phyloP scores from a whole-genome alignment of 2,329 filamentous ascomycete genomes.

The Fusarium staphyleae region DNA sequence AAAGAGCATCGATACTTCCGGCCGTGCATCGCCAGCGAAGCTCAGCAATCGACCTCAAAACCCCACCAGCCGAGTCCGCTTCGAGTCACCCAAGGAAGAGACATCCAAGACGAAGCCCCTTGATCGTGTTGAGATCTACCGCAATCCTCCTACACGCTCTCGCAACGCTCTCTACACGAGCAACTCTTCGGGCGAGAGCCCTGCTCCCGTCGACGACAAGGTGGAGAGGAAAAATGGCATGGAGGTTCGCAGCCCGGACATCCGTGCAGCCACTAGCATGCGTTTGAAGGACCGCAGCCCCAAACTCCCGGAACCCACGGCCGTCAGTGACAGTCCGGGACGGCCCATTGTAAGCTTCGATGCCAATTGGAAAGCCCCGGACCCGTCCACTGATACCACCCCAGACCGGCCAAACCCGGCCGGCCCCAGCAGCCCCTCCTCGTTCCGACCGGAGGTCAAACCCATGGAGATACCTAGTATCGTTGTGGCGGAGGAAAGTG shows the following conservation, averaged over 20 bases:
- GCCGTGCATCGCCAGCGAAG: conserved; percentile 45
- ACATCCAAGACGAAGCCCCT: conserved; percentile 48
- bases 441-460: conserved; percentile 42
- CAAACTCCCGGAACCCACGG: conserved; percentile 85
- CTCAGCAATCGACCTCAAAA: conserved; percentile 46
- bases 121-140: conserved; percentile 76
- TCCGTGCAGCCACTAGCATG: conserved; percentile 90
- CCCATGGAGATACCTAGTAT: conserved; percentile 60
- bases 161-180: conserved; percentile 80
- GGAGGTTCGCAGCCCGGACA: conserved; percentile 86
- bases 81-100: conserved; percentile 53
- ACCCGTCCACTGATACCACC: conserved; percentile 73
- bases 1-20: conserved; percentile 25
- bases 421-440: conserved; percentile 36
- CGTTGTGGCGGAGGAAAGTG: conserved; percentile 59
- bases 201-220: conserved; percentile 48
- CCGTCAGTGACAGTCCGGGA: conserved; percentile 88
- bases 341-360: conserved; percentile 98
- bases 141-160: conserved; percentile 83
- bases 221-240: conserved; percentile 75
- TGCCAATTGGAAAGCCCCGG: conserved; percentile 77
- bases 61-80: conserved; percentile 44
- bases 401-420: conserved; percentile 49
- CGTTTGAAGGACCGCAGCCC: conserved; percentile 83
- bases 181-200: conserved; percentile 57